Conservation (phyloP, 805 yeast genomes). For the Candida awuae region DNA sequence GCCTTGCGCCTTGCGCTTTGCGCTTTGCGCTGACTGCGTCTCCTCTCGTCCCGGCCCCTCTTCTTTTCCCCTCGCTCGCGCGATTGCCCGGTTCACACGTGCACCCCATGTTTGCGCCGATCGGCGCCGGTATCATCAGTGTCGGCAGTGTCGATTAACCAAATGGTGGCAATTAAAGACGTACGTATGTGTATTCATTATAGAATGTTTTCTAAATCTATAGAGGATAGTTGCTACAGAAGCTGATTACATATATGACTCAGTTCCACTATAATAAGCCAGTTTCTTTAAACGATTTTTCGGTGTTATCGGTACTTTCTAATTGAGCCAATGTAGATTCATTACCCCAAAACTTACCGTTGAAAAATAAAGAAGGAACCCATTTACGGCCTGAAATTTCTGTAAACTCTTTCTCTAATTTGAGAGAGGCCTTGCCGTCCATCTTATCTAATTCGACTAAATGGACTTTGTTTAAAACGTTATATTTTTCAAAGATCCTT, state of each 20-base stretch:
- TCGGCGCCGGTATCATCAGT: too few relatives aligned
- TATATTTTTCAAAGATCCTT: conserved; percentile 44
- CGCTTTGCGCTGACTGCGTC: too few relatives aligned
- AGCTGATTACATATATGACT: neutral
- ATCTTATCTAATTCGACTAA: conserved; percentile 57
- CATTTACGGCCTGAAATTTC: conserved; percentile 52
- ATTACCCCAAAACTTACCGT: conserved; percentile 51
- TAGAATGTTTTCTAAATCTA: too few relatives aligned
- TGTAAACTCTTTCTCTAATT: conserved; percentile 49
- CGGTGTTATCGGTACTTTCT: conserved; percentile 30
- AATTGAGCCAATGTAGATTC: conserved; percentile 40
- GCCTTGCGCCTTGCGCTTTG: too few relatives aligned
- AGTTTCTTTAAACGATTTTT: conserved; percentile 28
- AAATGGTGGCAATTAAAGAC: too few relatives aligned
- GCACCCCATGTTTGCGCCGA: too few relatives aligned
- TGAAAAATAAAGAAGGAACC: conserved; percentile 62
- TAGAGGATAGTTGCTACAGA: too few relatives aligned
- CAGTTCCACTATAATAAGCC: conserved; percentile 19
- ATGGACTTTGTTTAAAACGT: conserved; percentile 41
- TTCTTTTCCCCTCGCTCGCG: too few relatives aligned
- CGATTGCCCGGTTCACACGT: too few relatives aligned
- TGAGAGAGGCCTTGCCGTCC: conserved; percentile 41
- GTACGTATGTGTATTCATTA: too few relatives aligned
- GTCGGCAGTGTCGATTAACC: too few relatives aligned
- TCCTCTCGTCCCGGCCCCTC: too few relatives aligned